Evolutionary conservation across 768 basidiomycete species (phyloP).

Genomic region (Suillus subaureus): DNA sequence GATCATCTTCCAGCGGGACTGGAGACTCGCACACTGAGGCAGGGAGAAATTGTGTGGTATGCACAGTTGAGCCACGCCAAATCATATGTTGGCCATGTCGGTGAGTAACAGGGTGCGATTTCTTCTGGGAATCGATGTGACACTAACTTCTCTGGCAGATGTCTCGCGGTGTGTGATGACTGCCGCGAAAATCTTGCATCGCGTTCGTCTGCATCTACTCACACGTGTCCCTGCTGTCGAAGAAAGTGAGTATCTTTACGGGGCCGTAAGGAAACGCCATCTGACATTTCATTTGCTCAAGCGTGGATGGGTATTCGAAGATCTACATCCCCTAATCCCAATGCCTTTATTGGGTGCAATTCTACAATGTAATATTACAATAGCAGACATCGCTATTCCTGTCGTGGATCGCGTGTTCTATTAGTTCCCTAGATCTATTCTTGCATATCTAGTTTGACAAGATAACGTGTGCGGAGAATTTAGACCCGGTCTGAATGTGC

Average conservation of each 20-base stretch:
- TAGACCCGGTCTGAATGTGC: background rate
- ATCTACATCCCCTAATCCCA: constrained; percentile 32
- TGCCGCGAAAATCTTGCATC: constrained; percentile 56
- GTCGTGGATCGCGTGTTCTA: background rate
- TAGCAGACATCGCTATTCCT: background rate
- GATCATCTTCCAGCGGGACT: constrained; percentile 17
- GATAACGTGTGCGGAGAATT: background rate
- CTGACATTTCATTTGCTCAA: constrained; percentile 7
- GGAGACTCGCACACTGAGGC: constrained; percentile 24
- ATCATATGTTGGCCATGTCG: constrained; percentile 89
- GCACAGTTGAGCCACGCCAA: constrained; percentile 65
- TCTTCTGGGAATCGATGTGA: background rate
- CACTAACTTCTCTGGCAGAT: constrained; percentile 31
- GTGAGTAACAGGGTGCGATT: constrained; percentile 38
- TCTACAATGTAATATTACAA: background rate
- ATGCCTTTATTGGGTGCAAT: background rate
- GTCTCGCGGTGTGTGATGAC: constrained; percentile 55
- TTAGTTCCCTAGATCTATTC: background rate
- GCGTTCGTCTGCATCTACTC: constrained; percentile 48
- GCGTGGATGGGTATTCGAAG: constrained; percentile 38
- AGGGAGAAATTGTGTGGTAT: constrained; percentile 64
- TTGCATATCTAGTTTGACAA: background rate
- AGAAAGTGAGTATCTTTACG: constrained; percentile 37
- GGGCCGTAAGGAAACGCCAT: constrained; percentile 7
- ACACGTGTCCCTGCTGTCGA: constrained; percentile 56